Percentiles rank a stretch among this genome's conserved stretches.
Conservation (phyloP, 2,329 filamentous ascomycete species). For the Colletotrichum shisoi region DNA sequence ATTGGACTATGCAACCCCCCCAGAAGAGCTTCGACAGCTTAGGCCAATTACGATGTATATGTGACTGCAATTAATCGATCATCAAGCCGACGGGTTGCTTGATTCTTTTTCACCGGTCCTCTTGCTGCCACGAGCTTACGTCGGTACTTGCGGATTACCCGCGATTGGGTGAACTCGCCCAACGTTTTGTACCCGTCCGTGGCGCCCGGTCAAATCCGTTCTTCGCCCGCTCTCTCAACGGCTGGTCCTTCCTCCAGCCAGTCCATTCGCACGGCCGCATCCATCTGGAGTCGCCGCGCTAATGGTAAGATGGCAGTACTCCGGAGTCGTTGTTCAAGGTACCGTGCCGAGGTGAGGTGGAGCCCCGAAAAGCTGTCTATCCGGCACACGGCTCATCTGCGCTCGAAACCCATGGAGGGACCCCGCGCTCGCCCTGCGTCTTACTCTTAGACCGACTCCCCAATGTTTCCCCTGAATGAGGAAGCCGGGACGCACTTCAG, state of each 20-base stretch:
- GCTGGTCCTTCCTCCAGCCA: neutral
- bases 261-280: constrained; percentile 23
- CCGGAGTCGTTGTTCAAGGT: constrained; percentile 1
- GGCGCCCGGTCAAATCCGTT: constrained; percentile 28
- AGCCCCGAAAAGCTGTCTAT: constrained; percentile 29
- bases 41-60: constrained; percentile 7
- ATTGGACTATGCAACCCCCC: constrained; percentile 1
- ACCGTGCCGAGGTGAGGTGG: constrained; percentile 20
- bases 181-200: constrained; percentile 19
- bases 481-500: neutral
- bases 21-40: neutral
- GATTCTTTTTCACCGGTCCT: neutral
- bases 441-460: constrained; percentile 2
- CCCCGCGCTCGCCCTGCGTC: constrained; percentile 10
- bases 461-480: neutral
- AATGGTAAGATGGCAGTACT: neutral
- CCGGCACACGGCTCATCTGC: constrained; percentile 32
- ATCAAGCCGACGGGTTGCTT: neutral
- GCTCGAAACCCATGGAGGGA: constrained; percentile 19
- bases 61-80: neutral
- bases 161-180: neutral
- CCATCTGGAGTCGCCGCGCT: constrained; percentile 15
- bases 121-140: constrained; percentile 24
- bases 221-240: neutral
- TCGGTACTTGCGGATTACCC: constrained; percentile 18